Conservation (phyloP, 257 asterid genomes). For the Jacaranda mimosifolia region DNA sequence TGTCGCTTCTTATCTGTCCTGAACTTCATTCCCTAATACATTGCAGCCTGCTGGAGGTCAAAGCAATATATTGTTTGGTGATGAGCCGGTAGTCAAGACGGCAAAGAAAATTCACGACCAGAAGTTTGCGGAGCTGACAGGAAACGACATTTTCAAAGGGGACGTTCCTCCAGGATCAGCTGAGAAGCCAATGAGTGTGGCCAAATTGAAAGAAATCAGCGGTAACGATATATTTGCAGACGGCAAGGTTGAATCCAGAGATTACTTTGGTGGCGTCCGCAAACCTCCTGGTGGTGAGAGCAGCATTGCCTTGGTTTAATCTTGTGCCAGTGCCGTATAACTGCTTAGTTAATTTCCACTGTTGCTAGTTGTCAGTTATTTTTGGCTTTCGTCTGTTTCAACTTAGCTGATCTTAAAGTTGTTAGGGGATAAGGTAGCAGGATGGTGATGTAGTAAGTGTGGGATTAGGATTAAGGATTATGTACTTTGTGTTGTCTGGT, state of each 20-base stretch:
- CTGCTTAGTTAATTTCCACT: background rate
- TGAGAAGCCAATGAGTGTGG: conserved; percentile 84
- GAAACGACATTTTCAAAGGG: conserved; percentile 90
- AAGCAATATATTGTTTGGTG: conserved; percentile 82
- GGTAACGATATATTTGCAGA: conserved; percentile 84
- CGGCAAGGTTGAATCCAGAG: conserved; percentile 77
- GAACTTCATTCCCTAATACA: background rate
- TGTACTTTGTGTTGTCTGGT: conserved; percentile 25
- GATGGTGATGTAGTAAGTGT: conserved; percentile 22
- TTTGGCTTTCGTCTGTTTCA: background rate
- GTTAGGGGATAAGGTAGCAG: background rate
- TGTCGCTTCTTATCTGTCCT: background rate
- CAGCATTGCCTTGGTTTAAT: conserved; percentile 80
- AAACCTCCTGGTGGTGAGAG: conserved; percentile 95
- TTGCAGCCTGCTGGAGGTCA: conserved; percentile 96
- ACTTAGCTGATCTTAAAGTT: background rate
- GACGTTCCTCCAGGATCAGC: conserved; percentile 76
- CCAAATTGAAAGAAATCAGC: conserved; percentile 87
- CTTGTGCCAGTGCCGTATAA: background rate
- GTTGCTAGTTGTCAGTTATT: background rate
- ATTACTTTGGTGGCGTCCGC: conserved; percentile 86
- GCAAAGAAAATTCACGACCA: conserved; percentile 82
- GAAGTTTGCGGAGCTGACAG: conserved; percentile 87
- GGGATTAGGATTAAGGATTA: conserved; percentile 16
- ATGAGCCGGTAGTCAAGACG: conserved; percentile 68